Evolutionary conservation across 495 filamentous ascomycete genomes (phyloP), one percentile per base, ranked within the genome.

Genomic region (Lepidopterella palustris): DNA sequence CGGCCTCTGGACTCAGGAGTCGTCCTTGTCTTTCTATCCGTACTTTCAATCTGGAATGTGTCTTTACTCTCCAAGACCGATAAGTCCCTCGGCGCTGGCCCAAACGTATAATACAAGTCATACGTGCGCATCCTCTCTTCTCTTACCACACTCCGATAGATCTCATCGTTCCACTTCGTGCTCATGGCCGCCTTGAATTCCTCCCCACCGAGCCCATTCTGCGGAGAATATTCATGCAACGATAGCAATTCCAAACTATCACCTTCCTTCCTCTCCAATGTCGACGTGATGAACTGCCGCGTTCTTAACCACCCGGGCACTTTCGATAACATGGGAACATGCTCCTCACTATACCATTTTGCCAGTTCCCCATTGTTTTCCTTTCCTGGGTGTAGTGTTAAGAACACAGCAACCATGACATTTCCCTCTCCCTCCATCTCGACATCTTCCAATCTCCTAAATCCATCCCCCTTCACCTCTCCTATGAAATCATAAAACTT

Each of bases 291-390:
- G 67, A 85, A 87, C 27, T 83, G 70, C 23, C 87, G 78, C 32
- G 82, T 86, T 42, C 88, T 80, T 51, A 86, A 74, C 88, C 88
- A 93, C 5, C 89, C 89, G 0, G 87, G 83, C 4, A 90, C 79
- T 62, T 85, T 84, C 29, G 82, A 76, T 56, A 93, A 70, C 80
- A 89, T 81, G 18, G 79, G 76, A 48, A 87, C 76, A 67, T 92
- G 87, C 68, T 90, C 87, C 66, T 88, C 82, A 31, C 74, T 71
- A 68, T 87, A 88, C 88, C 87, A 91, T 63, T 76, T 79, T 27
- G 75, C 71, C 60, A 85, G 75, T 13, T 84, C 80, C 8, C 79
- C 77, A 61, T 84, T 77, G 20, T 79, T 79, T 21, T 73, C 75
- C 18, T 73, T 72, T 53, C 76, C 76, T 3, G 78, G 74, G 47